These are phyloP conservation scores for Gliomastix tumulicola DNA, from an alignment of 2,329 filamentous ascomycete species.

Conservation along the genomic window DNA sequence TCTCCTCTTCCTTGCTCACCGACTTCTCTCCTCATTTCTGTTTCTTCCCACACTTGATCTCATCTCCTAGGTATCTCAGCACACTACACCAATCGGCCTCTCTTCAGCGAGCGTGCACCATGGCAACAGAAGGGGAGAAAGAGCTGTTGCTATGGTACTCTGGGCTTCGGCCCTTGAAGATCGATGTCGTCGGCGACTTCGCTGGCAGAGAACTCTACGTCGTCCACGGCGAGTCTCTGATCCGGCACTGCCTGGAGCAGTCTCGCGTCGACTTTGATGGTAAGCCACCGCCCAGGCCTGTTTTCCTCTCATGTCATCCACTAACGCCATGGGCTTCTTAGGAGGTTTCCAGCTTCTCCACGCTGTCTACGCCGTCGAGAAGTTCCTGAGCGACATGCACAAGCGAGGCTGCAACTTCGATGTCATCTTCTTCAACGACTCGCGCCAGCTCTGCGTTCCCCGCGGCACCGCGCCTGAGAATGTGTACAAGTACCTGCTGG, in stretches of 20 bases:
- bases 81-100: background rate
- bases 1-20: too few species aligned
- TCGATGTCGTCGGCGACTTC: slow-evolving; percentile 70
- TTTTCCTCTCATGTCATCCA: background rate
- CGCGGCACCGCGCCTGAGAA: slow-evolving; percentile 5
- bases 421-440: slow-evolving; percentile 58
- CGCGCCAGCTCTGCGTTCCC: slow-evolving; percentile 50
- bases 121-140: background rate
- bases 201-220: slow-evolving; percentile 67
- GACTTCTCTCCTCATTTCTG: too few species aligned
- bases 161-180: slow-evolving; percentile 11
- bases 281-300: too few species aligned
- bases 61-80: background rate
- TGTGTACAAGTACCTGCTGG: slow-evolving; percentile 49
- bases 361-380: slow-evolving; percentile 62
- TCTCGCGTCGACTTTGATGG: slow-evolving; percentile 55
- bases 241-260: slow-evolving; percentile 57
- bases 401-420: slow-evolving; percentile 65
- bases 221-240: slow-evolving; percentile 67
- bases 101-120: background rate
- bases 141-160: slow-evolving; percentile 3
- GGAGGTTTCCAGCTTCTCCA: slow-evolving; percentile 66
- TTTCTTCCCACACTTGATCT: background rate
- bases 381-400: slow-evolving; percentile 52
- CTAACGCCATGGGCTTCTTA: slow-evolving; percentile 12